A percentile compares a stretch with the other conserved stretches of the same genome.
Conservation (phyloP, 352 stramenopile species). For the Phytophthora chlamydospora region DNA sequence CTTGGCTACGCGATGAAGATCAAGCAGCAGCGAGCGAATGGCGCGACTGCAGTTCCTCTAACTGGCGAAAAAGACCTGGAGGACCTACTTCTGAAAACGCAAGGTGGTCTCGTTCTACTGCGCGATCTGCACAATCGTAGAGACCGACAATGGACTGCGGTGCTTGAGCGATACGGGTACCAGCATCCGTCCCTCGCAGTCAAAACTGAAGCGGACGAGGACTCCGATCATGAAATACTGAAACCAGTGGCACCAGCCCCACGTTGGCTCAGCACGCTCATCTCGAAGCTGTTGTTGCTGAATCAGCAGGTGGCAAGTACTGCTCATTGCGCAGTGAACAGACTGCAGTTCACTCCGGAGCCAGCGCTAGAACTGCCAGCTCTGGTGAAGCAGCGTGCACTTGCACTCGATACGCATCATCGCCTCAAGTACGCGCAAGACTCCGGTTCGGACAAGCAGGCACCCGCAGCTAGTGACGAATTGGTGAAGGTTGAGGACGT, state of each 20-base stretch:
- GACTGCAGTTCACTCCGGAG: slow-evolving; percentile 5
- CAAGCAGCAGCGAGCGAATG: slow-evolving; percentile 28
- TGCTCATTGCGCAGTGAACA: slow-evolving; percentile 19
- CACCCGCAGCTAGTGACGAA: background rate
- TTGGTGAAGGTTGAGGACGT: slow-evolving; percentile 31
- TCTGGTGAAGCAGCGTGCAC: slow-evolving; percentile 26
- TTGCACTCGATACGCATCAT: slow-evolving; percentile 32
- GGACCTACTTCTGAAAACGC: slow-evolving; percentile 54
- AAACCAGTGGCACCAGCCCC: slow-evolving; percentile 1
- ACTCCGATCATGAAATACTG: background rate
- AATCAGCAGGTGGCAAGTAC: slow-evolving; percentile 21
- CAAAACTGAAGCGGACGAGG: background rate
- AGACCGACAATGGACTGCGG: slow-evolving; percentile 44
- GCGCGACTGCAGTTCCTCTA: background rate
- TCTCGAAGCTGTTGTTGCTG: slow-evolving; percentile 19
- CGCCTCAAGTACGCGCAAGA: slow-evolving; percentile 23
- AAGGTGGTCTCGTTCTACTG: slow-evolving; percentile 59
- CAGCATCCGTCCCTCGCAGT: slow-evolving; percentile 13
- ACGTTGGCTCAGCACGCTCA: slow-evolving; percentile 21
- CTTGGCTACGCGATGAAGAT: slow-evolving; percentile 56
- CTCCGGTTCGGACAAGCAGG: background rate
- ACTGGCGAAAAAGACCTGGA: slow-evolving; percentile 39
- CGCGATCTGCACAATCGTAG: slow-evolving; percentile 42
- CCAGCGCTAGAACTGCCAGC: slow-evolving; percentile 1
- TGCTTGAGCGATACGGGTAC: slow-evolving; percentile 39